Conservation (phyloP, 2,329 filamentous ascomycete species). For the Monilinia vaccinii-corymbosi region DNA sequence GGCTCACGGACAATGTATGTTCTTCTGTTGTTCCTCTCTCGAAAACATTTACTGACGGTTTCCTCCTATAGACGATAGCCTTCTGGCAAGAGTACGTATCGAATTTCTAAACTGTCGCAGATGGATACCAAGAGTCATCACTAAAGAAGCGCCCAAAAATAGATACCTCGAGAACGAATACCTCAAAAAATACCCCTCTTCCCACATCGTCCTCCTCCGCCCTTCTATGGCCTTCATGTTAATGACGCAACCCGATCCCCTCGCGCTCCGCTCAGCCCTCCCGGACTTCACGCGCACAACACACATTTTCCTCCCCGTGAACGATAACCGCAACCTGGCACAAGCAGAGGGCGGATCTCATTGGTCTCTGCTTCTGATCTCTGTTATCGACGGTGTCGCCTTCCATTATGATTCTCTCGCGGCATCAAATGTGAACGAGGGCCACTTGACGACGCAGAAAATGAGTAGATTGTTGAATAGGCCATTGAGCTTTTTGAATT, state of each 20-base stretch:
- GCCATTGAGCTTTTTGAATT: constrained; percentile 64
- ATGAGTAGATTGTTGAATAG: constrained; percentile 59
- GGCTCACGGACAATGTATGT: constrained; percentile 86
- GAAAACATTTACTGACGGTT: constrained; percentile 7
- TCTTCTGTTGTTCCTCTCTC: constrained; percentile 8
- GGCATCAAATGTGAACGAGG: constrained; percentile 67
- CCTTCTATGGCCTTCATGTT: constrained; percentile 91
- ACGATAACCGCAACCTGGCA: constrained; percentile 70
- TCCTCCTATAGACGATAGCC: constrained; percentile 68
- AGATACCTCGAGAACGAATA: constrained; percentile 85
- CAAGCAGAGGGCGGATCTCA: constrained; percentile 85
- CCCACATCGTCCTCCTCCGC: constrained; percentile 80
- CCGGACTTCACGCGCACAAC: constrained; percentile 74
- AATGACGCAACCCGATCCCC: constrained; percentile 58
- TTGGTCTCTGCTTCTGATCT: constrained; percentile 90
- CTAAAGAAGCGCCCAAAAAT: not conserved
- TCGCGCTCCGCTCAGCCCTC: constrained; percentile 55
- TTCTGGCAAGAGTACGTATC: constrained; percentile 88
- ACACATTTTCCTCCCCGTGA: constrained; percentile 93
- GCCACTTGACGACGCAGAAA: constrained; percentile 57
- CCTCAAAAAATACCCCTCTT: constrained; percentile 68
- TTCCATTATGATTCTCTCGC: constrained; percentile 94
- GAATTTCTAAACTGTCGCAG: not conserved
- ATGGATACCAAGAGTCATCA: not conserved
- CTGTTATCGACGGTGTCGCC: constrained; percentile 76